Percentiles rank a stretch among this genome's conserved stretches.
Evolutionary conservation across 2,329 filamentous ascomycete species (phyloP).

Genomic region (Bipolaris bicolor): DNA sequence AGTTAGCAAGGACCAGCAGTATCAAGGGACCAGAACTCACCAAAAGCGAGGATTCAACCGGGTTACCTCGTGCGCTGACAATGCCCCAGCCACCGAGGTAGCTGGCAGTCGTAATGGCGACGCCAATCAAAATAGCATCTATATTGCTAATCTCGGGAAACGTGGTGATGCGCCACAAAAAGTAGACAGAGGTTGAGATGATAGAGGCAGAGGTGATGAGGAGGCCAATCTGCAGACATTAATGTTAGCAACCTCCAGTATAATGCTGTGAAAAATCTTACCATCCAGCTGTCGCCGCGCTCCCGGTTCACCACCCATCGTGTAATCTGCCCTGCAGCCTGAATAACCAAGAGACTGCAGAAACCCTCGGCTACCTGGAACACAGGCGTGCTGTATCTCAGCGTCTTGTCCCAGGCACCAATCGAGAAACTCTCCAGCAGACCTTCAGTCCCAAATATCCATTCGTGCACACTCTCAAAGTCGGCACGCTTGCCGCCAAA

Average conservation of each 20-base stretch:
- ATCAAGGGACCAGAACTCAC: slow-evolving; percentile 34
- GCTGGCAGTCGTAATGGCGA: slow-evolving; percentile 88
- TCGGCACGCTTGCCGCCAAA: slow-evolving; percentile 69
- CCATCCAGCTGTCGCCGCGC: slow-evolving; percentile 95
- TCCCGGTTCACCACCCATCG: slow-evolving; percentile 93
- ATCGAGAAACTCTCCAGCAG: slow-evolving; percentile 80
- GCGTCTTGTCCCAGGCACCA: slow-evolving; percentile 84
- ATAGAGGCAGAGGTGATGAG: slow-evolving; percentile 87
- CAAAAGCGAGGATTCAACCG: slow-evolving; percentile 90
- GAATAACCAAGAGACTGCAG: slow-evolving; percentile 93
- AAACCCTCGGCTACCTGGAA: slow-evolving; percentile 97
- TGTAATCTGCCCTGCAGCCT: slow-evolving; percentile 91
- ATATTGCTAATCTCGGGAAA: slow-evolving; percentile 93
- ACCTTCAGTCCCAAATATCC: slow-evolving; percentile 87
- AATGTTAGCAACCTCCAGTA: slow-evolving; percentile 41
- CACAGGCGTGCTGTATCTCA: slow-evolving; percentile 89
- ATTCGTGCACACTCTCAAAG: slow-evolving; percentile 74
- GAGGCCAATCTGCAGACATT: slow-evolving; percentile 72
- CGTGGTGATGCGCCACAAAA: slow-evolving; percentile 91
- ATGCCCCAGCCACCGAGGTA: slow-evolving; percentile 95
- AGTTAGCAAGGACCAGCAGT: slow-evolving; percentile 11
- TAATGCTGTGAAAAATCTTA: slow-evolving; percentile 54
- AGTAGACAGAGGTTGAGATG: slow-evolving; percentile 93
- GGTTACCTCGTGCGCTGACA: slow-evolving; percentile 89
- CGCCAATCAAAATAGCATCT: slow-evolving; percentile 90